Percentiles rank a stretch among this genome's conserved stretches.
Evolutionary conservation across 805 yeast genomes (phyloP).

Genomic region (Candida pseudofarinosa): DNA sequence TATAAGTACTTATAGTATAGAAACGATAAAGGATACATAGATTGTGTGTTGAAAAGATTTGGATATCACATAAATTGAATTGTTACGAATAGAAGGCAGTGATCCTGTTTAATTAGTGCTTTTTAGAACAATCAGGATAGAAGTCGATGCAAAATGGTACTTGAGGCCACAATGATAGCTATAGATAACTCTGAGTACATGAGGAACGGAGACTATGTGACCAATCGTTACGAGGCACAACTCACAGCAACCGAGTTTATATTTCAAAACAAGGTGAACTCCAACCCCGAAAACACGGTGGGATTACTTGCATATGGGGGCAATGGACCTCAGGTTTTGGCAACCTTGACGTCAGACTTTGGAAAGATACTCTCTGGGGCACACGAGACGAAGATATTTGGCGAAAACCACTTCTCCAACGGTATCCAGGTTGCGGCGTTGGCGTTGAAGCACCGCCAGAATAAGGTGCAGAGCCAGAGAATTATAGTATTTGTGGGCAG

Average conservation of each 20-base stretch:
- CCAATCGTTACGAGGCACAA: slow-evolving; percentile 89
- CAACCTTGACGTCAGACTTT: slow-evolving; percentile 81
- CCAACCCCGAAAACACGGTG: slow-evolving; percentile 92
- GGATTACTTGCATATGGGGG: slow-evolving; percentile 91
- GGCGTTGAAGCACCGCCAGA: slow-evolving; percentile 94
- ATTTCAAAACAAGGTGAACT: slow-evolving; percentile 77
- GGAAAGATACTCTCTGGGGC: slow-evolving; percentile 83
- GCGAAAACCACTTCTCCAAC: slow-evolving; percentile 63
- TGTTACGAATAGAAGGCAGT: too few relatives aligned
- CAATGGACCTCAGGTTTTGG: slow-evolving; percentile 74
- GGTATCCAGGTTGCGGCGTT: slow-evolving; percentile 88
- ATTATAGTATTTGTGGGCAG: slow-evolving; percentile 86
- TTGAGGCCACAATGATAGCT: slow-evolving; percentile 94
- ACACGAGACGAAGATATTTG: slow-evolving; percentile 72
- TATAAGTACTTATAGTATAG: background rate
- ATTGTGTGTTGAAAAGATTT: too few relatives aligned
- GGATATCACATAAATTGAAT: too few relatives aligned
- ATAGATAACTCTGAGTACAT: slow-evolving; percentile 94
- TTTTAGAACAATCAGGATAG: background rate
- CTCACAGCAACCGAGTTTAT: slow-evolving; percentile 82
- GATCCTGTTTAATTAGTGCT: too few relatives aligned
- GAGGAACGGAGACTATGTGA: slow-evolving; percentile 91
- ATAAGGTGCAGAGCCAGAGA: slow-evolving; percentile 87
- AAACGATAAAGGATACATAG: background rate
- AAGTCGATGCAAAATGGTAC: slow-evolving; percentile 55